Conservation (phyloP, 2,329 filamentous ascomycete species). For the Colletotrichum chlorophyti region DNA sequence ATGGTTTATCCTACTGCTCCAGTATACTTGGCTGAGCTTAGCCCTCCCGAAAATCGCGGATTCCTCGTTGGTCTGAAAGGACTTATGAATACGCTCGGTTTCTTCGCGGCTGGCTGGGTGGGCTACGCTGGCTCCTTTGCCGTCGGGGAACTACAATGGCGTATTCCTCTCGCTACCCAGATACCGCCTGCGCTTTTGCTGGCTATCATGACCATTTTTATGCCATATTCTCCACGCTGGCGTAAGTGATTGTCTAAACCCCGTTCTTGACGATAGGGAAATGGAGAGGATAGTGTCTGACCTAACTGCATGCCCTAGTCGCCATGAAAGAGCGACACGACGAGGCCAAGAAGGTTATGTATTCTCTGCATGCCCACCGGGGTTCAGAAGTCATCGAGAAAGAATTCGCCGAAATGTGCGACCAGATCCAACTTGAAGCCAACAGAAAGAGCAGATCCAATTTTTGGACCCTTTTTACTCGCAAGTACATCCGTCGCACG, state of each 20-base stretch:
- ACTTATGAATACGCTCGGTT: conserved; percentile 43
- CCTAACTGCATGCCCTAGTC: background rate
- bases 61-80: conserved; percentile 39
- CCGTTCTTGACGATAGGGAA: background rate
- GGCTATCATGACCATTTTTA: conserved; percentile 29
- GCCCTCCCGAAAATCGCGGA: conserved; percentile 34
- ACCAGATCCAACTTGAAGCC: conserved; percentile 34
- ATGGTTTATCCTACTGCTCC: conserved; percentile 33
- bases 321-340: conserved; percentile 32
- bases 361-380: conserved; percentile 33
- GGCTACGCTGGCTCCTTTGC: conserved; percentile 44
- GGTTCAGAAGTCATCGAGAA: conserved; percentile 32
- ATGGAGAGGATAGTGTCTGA: no score
- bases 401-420: conserved; percentile 32
- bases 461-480: conserved; percentile 34
- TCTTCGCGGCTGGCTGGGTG: conserved; percentile 46
- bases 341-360: conserved; percentile 34
- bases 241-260: background rate
- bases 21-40: conserved; percentile 36
- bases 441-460: conserved; percentile 18
- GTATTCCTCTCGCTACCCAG: conserved; percentile 42
- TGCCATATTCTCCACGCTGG: conserved; percentile 39
- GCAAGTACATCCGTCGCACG: conserved; percentile 36
- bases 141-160: conserved; percentile 39
- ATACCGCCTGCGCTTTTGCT: conserved; percentile 33